phyloP scores from a whole-genome alignment of 2,329 filamentous ascomycete species.

The Alternaria sp. region DNA sequence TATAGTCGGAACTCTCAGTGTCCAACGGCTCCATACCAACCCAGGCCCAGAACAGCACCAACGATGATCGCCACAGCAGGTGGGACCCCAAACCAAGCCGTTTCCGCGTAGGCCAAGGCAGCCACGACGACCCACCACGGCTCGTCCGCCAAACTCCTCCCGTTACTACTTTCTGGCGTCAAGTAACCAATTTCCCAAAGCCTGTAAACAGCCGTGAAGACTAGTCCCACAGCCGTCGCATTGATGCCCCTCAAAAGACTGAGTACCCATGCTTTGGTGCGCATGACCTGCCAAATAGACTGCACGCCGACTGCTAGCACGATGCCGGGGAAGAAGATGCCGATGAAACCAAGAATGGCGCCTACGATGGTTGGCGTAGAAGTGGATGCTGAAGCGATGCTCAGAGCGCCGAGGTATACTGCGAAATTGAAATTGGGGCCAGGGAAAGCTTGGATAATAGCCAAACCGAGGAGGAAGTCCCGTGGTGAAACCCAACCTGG shows the following conservation, averaged over 20 bases:
- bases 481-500: constrained; percentile 74
- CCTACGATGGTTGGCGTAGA: constrained; percentile 42
- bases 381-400: constrained; percentile 38
- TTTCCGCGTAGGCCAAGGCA: constrained; percentile 52
- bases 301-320: constrained; percentile 49
- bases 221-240: constrained; percentile 54
- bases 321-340: constrained; percentile 54
- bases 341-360: constrained; percentile 50
- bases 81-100: constrained; percentile 51
- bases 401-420: constrained; percentile 53
- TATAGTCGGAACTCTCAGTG: constrained; percentile 8
- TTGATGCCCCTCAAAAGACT: constrained; percentile 52
- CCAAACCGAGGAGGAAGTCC: constrained; percentile 76
- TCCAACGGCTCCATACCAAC: constrained; percentile 52
- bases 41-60: constrained; percentile 50
- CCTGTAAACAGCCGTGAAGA: constrained; percentile 56
- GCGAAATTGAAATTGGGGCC: constrained; percentile 67
- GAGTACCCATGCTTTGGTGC: constrained; percentile 46
- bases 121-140: constrained; percentile 58
- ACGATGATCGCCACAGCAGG: constrained; percentile 52
- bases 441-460: constrained; percentile 74
- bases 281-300: constrained; percentile 50
- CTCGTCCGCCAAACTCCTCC: constrained; percentile 50
- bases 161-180: constrained; percentile 45
- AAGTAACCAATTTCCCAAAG: constrained; percentile 57